These are phyloP conservation scores for Saccharomycopsis crataegensis DNA, from an alignment of 1,139 yeast genomes.

Conservation along the genomic window DNA sequence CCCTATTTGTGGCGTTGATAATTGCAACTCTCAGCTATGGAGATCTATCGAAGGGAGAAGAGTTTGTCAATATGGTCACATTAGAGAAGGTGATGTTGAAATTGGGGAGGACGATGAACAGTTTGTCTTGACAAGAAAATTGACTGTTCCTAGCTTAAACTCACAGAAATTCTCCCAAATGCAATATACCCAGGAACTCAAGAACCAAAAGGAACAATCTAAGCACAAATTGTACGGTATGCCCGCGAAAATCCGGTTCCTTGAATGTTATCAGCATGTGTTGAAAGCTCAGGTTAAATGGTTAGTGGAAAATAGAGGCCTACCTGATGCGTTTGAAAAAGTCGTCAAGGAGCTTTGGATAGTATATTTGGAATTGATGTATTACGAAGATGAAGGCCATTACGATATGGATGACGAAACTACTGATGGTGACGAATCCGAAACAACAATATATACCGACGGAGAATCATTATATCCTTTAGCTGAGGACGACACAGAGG, in stretches of 20 bases:
- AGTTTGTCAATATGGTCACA: slow-evolving; percentile 88
- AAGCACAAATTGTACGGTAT: slow-evolving; percentile 40
- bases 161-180: slow-evolving; percentile 13
- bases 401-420: not conserved
- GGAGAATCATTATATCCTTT: not conserved
- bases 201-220: slow-evolving; percentile 18
- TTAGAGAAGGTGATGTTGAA: slow-evolving; percentile 73
- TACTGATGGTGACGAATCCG: not conserved
- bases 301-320: slow-evolving; percentile 29
- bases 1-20: slow-evolving; percentile 79
- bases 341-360: slow-evolving; percentile 49
- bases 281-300: slow-evolving; percentile 42
- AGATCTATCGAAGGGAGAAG: slow-evolving; percentile 64
- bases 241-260: slow-evolving; percentile 40
- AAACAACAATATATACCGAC: slow-evolving; percentile 6
- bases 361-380: slow-evolving; percentile 27
- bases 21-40: slow-evolving; percentile 77
- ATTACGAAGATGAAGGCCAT: not conserved
- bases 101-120: slow-evolving; percentile 60
- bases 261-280: slow-evolving; percentile 49
- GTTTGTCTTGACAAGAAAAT: slow-evolving; percentile 44
- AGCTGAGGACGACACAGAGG: not conserved
- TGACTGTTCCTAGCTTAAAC: slow-evolving; percentile 38
- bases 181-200: slow-evolving; percentile 16
- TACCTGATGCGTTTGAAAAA: slow-evolving; percentile 33